Percentiles rank a stretch among this genome's conserved stretches.
Evolutionary conservation across 768 basidiomycete genomes (phyloP).

Genomic region (Suillus hirtellus): DNA sequence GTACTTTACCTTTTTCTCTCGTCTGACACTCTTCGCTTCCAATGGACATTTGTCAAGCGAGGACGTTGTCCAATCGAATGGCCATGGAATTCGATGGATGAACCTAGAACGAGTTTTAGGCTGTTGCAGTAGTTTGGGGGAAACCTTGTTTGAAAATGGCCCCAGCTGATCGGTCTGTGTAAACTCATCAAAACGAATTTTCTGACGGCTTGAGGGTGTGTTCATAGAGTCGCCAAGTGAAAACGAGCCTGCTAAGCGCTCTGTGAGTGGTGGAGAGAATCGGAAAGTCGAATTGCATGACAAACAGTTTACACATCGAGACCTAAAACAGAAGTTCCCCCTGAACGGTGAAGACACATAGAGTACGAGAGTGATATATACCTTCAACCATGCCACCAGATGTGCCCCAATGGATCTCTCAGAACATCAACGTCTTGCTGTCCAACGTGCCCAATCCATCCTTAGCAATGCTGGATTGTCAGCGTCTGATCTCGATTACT

Average conservation of each 20-base stretch:
- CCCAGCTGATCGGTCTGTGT: too few relatives aligned
- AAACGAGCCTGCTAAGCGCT: neutral
- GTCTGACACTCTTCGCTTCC: neutral
- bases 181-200: too few relatives aligned
- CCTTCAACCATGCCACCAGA: neutral
- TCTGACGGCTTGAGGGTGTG: neutral
- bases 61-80: neutral
- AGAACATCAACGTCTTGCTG: neutral
- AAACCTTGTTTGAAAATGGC: too few relatives aligned
- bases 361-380: conserved; percentile 1
- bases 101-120: too few relatives aligned
- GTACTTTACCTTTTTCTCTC: neutral
- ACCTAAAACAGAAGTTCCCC: conserved; percentile 1
- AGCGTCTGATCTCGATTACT: neutral
- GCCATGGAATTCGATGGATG: neutral
- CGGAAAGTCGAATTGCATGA: neutral
- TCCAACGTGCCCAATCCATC: neutral
- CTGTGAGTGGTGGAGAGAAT: conserved; percentile 2
- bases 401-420: neutral
- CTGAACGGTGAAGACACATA: neutral
- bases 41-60: neutral
- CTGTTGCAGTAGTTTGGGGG: too few relatives aligned
- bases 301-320: neutral
- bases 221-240: neutral
- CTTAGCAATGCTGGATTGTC: neutral